phyloP scores from a whole-genome alignment of 2,329 filamentous ascomycete genomes.

The Fusarium goolgardi region DNA sequence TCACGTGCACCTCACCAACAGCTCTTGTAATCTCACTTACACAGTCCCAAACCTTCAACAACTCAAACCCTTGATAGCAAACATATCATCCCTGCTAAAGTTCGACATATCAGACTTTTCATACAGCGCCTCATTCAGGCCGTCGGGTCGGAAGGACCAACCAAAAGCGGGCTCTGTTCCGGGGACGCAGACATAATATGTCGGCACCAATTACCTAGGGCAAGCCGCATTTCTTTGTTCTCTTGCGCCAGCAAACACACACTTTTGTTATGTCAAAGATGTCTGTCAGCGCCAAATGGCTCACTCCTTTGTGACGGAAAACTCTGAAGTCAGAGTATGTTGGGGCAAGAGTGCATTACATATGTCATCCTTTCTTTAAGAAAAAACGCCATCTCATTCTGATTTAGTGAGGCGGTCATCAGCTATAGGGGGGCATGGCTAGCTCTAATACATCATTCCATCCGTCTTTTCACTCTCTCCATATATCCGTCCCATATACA shows the following conservation, averaged over 20 bases:
- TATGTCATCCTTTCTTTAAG: slow-evolving; percentile 35
- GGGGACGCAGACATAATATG: slow-evolving; percentile 22
- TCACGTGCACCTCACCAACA: slow-evolving; percentile 33
- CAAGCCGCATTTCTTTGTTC: slow-evolving; percentile 47
- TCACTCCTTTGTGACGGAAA: slow-evolving; percentile 28
- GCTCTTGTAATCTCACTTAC: slow-evolving; percentile 5
- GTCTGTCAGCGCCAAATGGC: slow-evolving; percentile 19
- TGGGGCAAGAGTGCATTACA: slow-evolving; percentile 14
- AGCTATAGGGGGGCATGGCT: not conserved
- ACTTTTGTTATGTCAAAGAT: slow-evolving; percentile 29
- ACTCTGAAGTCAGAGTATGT: slow-evolving; percentile 29
- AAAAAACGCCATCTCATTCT: slow-evolving; percentile 40
- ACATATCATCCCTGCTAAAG: not conserved
- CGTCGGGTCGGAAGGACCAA: slow-evolving; percentile 16
- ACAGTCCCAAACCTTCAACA: slow-evolving; percentile 26
- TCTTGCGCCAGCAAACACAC: slow-evolving; percentile 42
- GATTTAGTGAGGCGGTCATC: slow-evolving; percentile 29
- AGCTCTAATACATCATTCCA: slow-evolving; percentile 1
- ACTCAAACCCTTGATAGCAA: slow-evolving; percentile 7
- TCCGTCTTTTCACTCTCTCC: not conserved
- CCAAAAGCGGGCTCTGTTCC: slow-evolving; percentile 22
- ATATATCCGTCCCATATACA: not conserved
- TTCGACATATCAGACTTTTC: slow-evolving; percentile 6
- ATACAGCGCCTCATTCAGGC: slow-evolving; percentile 27
- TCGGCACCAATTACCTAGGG: slow-evolving; percentile 27